phyloP scores from a whole-genome alignment of 306 rosid genomes.

The Corylus heterophylla region DNA sequence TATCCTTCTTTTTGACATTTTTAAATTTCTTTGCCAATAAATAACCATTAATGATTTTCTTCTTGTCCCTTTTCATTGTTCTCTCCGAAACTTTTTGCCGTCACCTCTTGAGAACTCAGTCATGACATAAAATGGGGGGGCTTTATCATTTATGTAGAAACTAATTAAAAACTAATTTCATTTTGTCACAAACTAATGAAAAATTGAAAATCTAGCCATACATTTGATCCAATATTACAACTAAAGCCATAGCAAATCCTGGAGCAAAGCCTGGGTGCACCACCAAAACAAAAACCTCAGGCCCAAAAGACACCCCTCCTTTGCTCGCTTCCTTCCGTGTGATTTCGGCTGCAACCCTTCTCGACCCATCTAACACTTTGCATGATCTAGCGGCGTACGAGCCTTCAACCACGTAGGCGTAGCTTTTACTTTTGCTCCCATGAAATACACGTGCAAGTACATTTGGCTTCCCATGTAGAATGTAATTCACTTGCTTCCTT shows the following conservation, averaged over 20 bases:
- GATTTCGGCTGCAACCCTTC: conserved; percentile 65
- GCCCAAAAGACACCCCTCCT: conserved; percentile 67
- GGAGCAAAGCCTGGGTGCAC: conserved; percentile 68
- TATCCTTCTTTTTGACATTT: not conserved
- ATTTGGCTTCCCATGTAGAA: conserved; percentile 38
- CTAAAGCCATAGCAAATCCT: conserved; percentile 76
- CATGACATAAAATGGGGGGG: not conserved
- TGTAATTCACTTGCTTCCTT: conserved; percentile 49
- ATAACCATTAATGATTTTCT: not conserved
- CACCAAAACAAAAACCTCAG: conserved; percentile 64
- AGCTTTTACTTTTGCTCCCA: conserved; percentile 25
- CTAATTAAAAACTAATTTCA: too few relatives aligned
- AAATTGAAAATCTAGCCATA: conserved; percentile 32
- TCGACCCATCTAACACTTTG: conserved; percentile 59
- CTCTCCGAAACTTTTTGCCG: not conserved
- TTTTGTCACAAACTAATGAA: too few relatives aligned
- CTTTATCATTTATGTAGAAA: not conserved
- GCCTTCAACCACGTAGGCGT: conserved; percentile 56
- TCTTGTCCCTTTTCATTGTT: not conserved
- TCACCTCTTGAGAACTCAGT: not conserved
- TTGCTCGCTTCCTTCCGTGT: conserved; percentile 58
- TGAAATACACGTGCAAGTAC: conserved; percentile 53
- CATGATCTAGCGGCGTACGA: conserved; percentile 62
- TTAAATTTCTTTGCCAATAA: not conserved
- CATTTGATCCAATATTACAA: conserved; percentile 75